Evolutionary conservation across 257 asterid genomes (phyloP).

Genomic region (Euphrasia confusa): DNA sequence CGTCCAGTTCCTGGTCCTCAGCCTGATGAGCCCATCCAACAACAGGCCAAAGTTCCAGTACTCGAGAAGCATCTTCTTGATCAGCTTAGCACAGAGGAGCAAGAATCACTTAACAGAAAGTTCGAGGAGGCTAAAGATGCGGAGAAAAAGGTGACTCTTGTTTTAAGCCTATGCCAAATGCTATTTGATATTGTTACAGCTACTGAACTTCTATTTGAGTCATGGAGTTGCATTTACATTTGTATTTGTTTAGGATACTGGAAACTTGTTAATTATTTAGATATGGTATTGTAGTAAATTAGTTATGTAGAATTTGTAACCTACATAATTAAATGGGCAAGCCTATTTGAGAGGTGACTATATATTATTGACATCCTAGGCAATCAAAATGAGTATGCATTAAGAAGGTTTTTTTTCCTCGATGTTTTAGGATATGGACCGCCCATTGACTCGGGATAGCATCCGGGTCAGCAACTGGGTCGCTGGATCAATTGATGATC

Average conservation of each 20-base stretch:
- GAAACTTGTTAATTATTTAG: background rate
- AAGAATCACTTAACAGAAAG: conserved; percentile 65
- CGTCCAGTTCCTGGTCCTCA: conserved; percentile 79
- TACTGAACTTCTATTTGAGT: conserved; percentile 11
- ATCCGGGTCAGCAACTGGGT: no score
- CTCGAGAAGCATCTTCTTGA: conserved; percentile 86
- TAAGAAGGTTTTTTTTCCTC: background rate
- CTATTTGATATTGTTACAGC: conserved; percentile 5
- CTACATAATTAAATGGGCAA: background rate
- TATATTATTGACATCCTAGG: background rate
- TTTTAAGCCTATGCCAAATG: conserved; percentile 6
- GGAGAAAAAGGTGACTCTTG: conserved; percentile 66
- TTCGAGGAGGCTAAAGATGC: conserved; percentile 92
- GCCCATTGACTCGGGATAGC: no score
- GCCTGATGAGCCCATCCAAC: conserved; percentile 70
- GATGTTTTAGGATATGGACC: background rate
- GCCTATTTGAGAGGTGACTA: background rate
- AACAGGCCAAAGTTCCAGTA: conserved; percentile 77
- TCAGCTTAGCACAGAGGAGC: conserved; percentile 95
- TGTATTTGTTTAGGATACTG: conserved; percentile 11
- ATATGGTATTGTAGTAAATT: conserved; percentile 5
- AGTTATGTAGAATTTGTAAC: conserved; percentile 6
- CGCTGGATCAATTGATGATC: no score
- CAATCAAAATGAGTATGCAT: background rate
- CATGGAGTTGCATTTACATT: conserved; percentile 8